These are phyloP conservation scores for Sporisorium iseilematis-ciliati DNA, from an alignment of 1,284 basidiomycete genomes.

Conservation along the genomic window DNA sequence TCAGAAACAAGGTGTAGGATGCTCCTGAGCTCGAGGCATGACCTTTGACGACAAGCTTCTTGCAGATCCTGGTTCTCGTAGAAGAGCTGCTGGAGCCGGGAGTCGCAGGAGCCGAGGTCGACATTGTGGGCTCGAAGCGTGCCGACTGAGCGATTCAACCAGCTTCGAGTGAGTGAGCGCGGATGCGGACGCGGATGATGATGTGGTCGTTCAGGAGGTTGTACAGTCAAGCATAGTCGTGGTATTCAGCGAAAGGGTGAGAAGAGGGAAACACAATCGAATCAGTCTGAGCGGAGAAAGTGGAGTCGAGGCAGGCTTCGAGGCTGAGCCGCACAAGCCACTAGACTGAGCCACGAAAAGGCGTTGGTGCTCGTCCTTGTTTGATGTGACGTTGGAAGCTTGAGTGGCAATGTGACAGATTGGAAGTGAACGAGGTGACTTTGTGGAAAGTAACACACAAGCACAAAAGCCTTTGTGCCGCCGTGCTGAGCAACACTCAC, in stretches of 20 bases:
- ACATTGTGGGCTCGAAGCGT: constrained; percentile 5
- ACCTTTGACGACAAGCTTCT: constrained; percentile 49
- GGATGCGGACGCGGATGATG: constrained; percentile 4
- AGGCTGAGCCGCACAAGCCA: constrained; percentile 13
- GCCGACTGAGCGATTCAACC: too few species aligned
- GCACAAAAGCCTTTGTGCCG: not conserved
- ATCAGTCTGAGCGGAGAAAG: not conserved
- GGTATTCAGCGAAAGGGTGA: not conserved
- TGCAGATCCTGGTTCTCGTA: constrained; percentile 28
- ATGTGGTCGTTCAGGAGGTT: constrained; percentile 6
- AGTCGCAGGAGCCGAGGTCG: not conserved
- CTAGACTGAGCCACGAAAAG: not conserved
- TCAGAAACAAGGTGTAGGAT: constrained; percentile 41
- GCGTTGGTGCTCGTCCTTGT: too few species aligned
- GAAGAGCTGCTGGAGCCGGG: constrained; percentile 6
- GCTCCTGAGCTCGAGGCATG: constrained; percentile 33
- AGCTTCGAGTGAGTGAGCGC: not conserved
- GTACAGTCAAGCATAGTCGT: constrained; percentile 11
- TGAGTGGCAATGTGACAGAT: constrained; percentile 21
- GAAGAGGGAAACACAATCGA: not conserved
- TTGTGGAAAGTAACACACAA: constrained; percentile 35
- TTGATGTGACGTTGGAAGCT: constrained; percentile 10
- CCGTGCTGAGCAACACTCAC: not conserved
- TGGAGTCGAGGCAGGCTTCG: not conserved
- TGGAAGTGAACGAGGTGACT: constrained; percentile 14